These are phyloP conservation scores for Viridothelium virens DNA, from an alignment of 495 filamentous ascomycete genomes.

Conservation along the genomic window DNA sequence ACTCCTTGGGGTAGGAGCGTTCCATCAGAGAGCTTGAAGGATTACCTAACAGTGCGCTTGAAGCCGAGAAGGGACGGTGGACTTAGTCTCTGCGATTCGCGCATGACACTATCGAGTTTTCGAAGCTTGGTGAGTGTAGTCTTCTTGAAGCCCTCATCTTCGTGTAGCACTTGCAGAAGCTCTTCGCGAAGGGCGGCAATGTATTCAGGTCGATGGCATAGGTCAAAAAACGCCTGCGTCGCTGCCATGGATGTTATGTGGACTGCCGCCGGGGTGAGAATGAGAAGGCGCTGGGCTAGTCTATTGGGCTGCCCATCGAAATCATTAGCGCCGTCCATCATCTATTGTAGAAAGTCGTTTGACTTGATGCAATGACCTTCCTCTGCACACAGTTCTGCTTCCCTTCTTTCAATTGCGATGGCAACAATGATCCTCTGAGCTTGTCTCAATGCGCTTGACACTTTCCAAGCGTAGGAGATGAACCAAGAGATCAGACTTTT, in stretches of 20 bases:
- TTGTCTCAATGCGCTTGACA: not conserved
- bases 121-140: conserved; percentile 38
- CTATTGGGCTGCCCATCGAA: conserved; percentile 1
- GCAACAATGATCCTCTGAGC: conserved; percentile 3
- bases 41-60: conserved; percentile 21
- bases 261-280: conserved; percentile 2
- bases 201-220: conserved; percentile 43
- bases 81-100: conserved; percentile 43
- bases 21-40: conserved; percentile 28
- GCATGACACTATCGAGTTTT: conserved; percentile 51
- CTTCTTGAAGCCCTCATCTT: conserved; percentile 34
- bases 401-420: not conserved
- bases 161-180: conserved; percentile 35
- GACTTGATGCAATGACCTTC: not conserved
- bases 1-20: conserved; percentile 25
- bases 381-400: not conserved
- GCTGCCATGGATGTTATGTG: conserved; percentile 15
- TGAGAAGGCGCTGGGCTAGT: conserved; percentile 4
- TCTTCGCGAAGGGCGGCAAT: conserved; percentile 47
- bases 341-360: conserved; percentile 9
- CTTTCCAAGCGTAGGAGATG: not conserved
- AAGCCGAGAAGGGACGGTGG: conserved; percentile 33
- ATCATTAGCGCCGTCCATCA: conserved; percentile 11
- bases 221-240: conserved; percentile 35
- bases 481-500: not conserved